These are phyloP conservation scores for Houttuynia cordata DNA, from an alignment of 164 flowering plant genomes.

Conservation along the genomic window DNA sequence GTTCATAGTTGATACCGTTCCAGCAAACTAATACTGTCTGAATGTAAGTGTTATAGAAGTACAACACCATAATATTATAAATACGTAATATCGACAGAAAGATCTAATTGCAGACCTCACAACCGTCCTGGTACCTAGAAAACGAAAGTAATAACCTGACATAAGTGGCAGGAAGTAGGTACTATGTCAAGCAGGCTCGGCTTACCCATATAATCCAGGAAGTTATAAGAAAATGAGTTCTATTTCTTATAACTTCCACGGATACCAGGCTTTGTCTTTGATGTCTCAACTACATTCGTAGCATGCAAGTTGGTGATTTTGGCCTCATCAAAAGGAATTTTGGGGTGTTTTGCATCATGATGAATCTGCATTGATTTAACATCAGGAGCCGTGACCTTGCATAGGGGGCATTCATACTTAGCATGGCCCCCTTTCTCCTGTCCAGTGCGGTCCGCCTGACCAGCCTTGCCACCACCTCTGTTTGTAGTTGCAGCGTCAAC, in stretches of 20 bases:
- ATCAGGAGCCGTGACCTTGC: slow-evolving; percentile 54
- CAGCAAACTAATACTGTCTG: too few species aligned
- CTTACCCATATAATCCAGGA: background rate
- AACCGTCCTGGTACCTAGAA: too few species aligned
- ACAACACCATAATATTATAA: too few species aligned
- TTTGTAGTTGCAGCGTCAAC: slow-evolving; percentile 58
- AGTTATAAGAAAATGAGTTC: background rate
- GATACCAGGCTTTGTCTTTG: slow-evolving; percentile 39
- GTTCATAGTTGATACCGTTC: too few species aligned
- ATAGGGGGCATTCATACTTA: slow-evolving; percentile 49
- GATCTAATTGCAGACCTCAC: too few species aligned
- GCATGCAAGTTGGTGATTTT: slow-evolving; percentile 46
- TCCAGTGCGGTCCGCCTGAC: slow-evolving; percentile 36
- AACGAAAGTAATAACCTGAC: too few species aligned
- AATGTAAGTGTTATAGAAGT: too few species aligned
- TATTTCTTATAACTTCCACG: slow-evolving; percentile 26
- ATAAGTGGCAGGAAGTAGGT: too few species aligned
- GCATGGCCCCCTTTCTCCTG: slow-evolving; percentile 50
- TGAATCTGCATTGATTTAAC: slow-evolving; percentile 56
- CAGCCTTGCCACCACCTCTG: slow-evolving; percentile 63
- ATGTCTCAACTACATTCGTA: slow-evolving; percentile 7
- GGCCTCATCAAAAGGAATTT: slow-evolving; percentile 45
- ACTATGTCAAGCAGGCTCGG: too few species aligned
- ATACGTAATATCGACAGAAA: too few species aligned
- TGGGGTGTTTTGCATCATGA: slow-evolving; percentile 54